Evolutionary conservation across 169 alveolate species (phyloP), one percentile per base, ranked within the genome.

Genomic region (Condylostoma magnum): DNA sequence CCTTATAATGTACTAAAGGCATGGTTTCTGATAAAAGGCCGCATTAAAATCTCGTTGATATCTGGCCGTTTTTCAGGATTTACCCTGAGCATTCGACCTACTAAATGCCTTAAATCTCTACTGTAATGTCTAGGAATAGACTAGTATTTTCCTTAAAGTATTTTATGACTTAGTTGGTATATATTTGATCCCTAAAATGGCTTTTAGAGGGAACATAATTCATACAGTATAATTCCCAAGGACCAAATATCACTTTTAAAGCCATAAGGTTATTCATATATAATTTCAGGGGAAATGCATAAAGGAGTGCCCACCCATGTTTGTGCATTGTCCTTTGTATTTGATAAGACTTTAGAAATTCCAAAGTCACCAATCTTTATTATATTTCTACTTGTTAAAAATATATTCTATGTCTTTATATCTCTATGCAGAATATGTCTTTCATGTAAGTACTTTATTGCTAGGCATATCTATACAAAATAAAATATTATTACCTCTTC

Each of bases 291-390:
- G 38, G 93, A 82, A 47, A 90, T 63, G 73, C 86, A 86, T 70
- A 86, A 86, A 8, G 94, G 96, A 18, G 96, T 91, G 3, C 96
- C 94, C 10, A 91, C 93, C 71, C 83, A 86, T 18, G 96, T 83
- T 50, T 73, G 67, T 2, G 89, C 93, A 38, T 81, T 83, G 38
- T 87, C 82, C 54, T 83, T 55, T 1, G 93, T 85, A 50, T 41
- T 41, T 41, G 48, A 50, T 30, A 83, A 57, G 2, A 71, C 70
- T 67, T 79, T 83, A 2, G 86, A 75, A 38, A 83, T 78, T 1
- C 90, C 86, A 56, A 83, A 83, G 63, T 83, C 86, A 2, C 86
- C 90, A 5, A 77, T 54, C 65, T 79, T 78, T 3, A 78, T 76
- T 54, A 70, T 57, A n/a, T 66, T 58, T 47, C 58, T 73, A 72